Evolutionary conservation across 2,329 filamentous ascomycete genomes (phyloP), one percentile per base, ranked within the genome.

Genomic region (Aspergillus pseudotamarii): DNA sequence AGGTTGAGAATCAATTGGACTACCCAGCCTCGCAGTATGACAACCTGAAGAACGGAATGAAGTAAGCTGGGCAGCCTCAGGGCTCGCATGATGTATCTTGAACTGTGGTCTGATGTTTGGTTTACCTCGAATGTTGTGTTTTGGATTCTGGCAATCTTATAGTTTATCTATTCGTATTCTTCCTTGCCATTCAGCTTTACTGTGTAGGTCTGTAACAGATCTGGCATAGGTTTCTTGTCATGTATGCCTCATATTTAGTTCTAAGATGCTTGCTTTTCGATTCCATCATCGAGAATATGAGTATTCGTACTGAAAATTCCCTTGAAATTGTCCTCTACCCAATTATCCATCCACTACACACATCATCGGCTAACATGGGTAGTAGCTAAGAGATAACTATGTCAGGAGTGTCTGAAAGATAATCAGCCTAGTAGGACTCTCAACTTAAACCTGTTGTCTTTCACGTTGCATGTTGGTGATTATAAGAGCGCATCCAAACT

Each of bases 11-110:
- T 67, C 75, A 78, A 55, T 67, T 86, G 60, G 71, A 77, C 43
- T 88, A 86, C 71, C 84, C 85, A 1, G 75, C 81, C 48, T 85
- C 81, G 21, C 78, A 81, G 69, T 88, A 83, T 67, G 83, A 85
- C 21, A 88, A 88, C 70, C 58, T 86, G 61, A 78, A 75, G 66
- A 76, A 73, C 9, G 80, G 81, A 9, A 64, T 64, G 61, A 51
- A 51, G 2, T 32, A 14, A 6, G 28, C 28, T 21, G 16, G 28
- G 19, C 12, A n/a, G 2, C n/a, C 16, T 51, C 48, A 2, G n/a
- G 6, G 11, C 6, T 10, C 3, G 3, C 8, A 10, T n/a, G 38
- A 10, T 41, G 34, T 36, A 16, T 6, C 34, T 41, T 9, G 38
- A 10, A 41, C 16, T 19, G 19, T 19, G 38, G 19, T 41, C 38